Evolutionary conservation across 208 protist species (phyloP).

Genomic region (Zelonia costaricensis): DNA sequence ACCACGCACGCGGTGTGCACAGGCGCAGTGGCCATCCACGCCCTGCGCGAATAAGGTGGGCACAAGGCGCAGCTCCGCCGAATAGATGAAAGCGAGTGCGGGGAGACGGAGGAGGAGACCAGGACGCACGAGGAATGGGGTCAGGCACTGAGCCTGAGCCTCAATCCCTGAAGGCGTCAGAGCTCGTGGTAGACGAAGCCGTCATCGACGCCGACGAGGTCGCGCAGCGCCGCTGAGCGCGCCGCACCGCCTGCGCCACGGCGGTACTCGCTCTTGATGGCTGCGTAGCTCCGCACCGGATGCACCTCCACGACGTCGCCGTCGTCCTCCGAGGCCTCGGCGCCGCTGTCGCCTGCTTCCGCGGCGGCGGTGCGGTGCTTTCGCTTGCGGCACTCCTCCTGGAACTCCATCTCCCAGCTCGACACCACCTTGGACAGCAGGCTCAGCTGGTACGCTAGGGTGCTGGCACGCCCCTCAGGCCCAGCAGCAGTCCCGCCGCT

Average conservation of each 20-base stretch:
- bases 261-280: conserved; percentile 76
- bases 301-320: conserved; percentile 42
- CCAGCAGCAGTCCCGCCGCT: background rate
- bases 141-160: too few species aligned
- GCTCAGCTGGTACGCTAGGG: conserved; percentile 64
- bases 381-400: conserved; percentile 40
- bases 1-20: too few species aligned
- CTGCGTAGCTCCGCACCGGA: conserved; percentile 22
- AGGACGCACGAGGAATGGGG: too few species aligned
- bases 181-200: conserved; percentile 89
- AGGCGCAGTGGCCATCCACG: too few species aligned
- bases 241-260: background rate
- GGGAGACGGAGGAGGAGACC: too few species aligned
- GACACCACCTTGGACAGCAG: conserved; percentile 82
- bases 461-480: conserved; percentile 11
- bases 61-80: too few species aligned
- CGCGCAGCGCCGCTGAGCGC: conserved; percentile 29
- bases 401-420: conserved; percentile 81
- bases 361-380: conserved; percentile 1
- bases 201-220: conserved; percentile 70
- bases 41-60: too few species aligned
- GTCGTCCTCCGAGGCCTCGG: conserved; percentile 22
- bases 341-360: background rate
- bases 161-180: conserved; percentile 20
- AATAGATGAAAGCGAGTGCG: too few species aligned